These are phyloP conservation scores for Marasmius sp. DNA, from an alignment of 1,284 basidiomycete genomes.

Conservation along the genomic window DNA sequence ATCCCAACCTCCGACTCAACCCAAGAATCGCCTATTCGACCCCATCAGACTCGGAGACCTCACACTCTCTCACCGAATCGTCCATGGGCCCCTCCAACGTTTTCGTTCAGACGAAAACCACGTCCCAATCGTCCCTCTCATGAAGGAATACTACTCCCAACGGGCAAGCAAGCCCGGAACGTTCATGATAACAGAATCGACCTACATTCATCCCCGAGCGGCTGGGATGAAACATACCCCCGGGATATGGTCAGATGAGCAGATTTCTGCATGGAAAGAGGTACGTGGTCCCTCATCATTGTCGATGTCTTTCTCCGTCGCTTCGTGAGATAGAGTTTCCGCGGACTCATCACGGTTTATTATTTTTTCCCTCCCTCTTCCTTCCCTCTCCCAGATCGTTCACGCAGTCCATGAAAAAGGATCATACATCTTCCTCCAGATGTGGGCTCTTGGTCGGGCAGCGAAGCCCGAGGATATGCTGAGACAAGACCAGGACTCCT, in stretches of 20 bases:
- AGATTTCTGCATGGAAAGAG: constrained; percentile 38
- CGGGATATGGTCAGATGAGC: constrained; percentile 34
- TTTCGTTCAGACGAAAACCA: constrained; percentile 18
- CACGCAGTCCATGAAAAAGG: constrained; percentile 38
- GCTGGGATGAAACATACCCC: constrained; percentile 29
- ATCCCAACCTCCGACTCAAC: neutral
- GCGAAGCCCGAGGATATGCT: constrained; percentile 29
- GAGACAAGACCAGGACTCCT: constrained; percentile 9
- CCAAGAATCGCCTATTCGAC: constrained; percentile 20
- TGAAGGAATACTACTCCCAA: constrained; percentile 35
- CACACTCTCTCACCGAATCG: constrained; percentile 24
- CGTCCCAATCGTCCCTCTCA: constrained; percentile 24
- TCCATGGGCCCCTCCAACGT: constrained; percentile 26
- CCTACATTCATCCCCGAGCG: constrained; percentile 28
- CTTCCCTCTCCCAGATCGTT: constrained; percentile 23
- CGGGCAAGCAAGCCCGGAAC: constrained; percentile 32
- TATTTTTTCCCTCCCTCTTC: neutral
- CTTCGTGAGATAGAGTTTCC: no score
- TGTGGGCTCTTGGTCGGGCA: constrained; percentile 45
- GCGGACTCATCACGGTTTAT: neutral
- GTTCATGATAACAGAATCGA: constrained; percentile 38
- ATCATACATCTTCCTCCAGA: constrained; percentile 43
- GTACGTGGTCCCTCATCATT: constrained; percentile 15
- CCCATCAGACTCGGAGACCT: constrained; percentile 22
- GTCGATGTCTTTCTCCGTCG: no score